Conservation (phyloP, 2,329 filamentous ascomycete species). For the Bertia moriformis region DNA sequence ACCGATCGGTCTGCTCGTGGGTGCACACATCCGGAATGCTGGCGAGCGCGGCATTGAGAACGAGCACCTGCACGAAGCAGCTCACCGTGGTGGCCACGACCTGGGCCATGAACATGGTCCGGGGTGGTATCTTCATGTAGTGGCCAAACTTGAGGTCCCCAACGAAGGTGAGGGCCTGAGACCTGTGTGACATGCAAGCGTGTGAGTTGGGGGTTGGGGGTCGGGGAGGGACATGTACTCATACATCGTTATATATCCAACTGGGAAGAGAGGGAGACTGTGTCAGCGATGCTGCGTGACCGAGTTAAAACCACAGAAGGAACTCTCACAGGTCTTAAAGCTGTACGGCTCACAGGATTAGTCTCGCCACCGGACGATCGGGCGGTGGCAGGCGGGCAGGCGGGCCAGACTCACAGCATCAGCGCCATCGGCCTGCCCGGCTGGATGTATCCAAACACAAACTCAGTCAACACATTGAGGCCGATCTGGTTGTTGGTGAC, state of each 20-base stretch:
- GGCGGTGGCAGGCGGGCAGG: background rate
- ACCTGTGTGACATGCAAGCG: slow-evolving; percentile 28
- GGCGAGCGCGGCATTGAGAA: slow-evolving; percentile 45
- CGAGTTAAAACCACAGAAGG: slow-evolving; percentile 4
- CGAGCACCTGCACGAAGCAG: slow-evolving; percentile 50
- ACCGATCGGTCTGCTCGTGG: slow-evolving; percentile 36
- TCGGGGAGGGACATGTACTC: background rate
- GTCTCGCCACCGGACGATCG: slow-evolving; percentile 6
- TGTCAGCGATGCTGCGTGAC: background rate
- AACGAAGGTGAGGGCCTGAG: slow-evolving; percentile 48
- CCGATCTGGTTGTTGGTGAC: slow-evolving; percentile 59
- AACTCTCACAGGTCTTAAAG: slow-evolving; percentile 35
- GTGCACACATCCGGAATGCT: slow-evolving; percentile 53
- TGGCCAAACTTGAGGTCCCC: slow-evolving; percentile 57
- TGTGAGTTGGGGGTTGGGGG: background rate
- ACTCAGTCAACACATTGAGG: slow-evolving; percentile 62
- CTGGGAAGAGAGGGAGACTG: slow-evolving; percentile 4
- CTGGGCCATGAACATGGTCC: slow-evolving; percentile 53
- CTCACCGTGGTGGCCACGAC: slow-evolving; percentile 52
- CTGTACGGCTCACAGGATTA: slow-evolving; percentile 16
- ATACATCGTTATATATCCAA: slow-evolving; percentile 45
- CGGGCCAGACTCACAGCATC: slow-evolving; percentile 57
- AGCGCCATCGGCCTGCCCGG: slow-evolving; percentile 57
- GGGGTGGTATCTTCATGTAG: slow-evolving; percentile 59
- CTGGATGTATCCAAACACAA: slow-evolving; percentile 62